These are phyloP conservation scores for Luffa acutangula DNA, from an alignment of 306 rosid genomes.

Conservation along the genomic window DNA sequence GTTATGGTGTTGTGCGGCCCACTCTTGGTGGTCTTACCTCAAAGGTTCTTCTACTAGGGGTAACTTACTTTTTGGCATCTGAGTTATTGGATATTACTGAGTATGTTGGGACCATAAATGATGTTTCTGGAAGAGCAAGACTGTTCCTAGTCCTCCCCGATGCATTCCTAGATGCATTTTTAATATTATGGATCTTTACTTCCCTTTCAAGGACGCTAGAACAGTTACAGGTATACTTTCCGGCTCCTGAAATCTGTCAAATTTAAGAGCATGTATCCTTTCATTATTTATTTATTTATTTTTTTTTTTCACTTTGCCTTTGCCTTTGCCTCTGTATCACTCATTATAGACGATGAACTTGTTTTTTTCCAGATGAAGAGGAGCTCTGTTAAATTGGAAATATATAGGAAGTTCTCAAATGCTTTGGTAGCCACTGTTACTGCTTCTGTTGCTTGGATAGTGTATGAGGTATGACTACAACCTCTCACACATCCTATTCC, in stretches of 20 bases:
- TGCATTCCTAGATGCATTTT: constrained; percentile 91
- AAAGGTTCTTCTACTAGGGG: constrained; percentile 82
- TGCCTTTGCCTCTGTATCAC: background rate
- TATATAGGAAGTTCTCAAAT: constrained; percentile 93
- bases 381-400: constrained; percentile 85
- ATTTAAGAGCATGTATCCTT: background rate
- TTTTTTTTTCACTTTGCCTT: background rate
- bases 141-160: constrained; percentile 86
- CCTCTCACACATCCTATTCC: background rate
- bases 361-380: constrained; percentile 60
- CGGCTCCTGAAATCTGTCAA: background rate
- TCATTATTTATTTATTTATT: background rate
- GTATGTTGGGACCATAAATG: constrained; percentile 88
- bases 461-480: constrained; percentile 57
- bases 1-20: constrained; percentile 95
- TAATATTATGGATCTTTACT: constrained; percentile 90
- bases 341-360: constrained; percentile 4
- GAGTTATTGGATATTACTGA: constrained; percentile 79
- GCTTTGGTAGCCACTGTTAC: constrained; percentile 63
- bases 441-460: constrained; percentile 87
- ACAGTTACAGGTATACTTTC: constrained; percentile 69
- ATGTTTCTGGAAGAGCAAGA: constrained; percentile 83
- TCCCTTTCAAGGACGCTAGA: constrained; percentile 86
- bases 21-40: constrained; percentile 97
- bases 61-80: constrained; percentile 72